A percentile compares a stretch with the other conserved stretches of the same genome.
These are phyloP conservation scores for Nicotiana attenuata DNA, from an alignment of 257 asterid genomes.

Conservation along the genomic window DNA sequence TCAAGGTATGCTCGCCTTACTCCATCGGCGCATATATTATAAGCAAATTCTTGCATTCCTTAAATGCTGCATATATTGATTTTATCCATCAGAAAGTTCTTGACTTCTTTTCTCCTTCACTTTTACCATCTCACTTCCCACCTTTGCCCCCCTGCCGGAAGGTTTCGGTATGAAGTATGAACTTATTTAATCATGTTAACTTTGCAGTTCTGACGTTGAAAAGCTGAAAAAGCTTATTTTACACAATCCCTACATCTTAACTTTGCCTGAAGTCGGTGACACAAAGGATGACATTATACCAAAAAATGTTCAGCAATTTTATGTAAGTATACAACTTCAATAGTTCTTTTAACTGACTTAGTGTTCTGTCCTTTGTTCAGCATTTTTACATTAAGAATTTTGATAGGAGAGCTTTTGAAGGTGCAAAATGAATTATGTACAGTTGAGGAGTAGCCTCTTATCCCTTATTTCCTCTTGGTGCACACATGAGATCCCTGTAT, in stretches of 20 bases:
- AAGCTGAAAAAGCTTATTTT: constrained; percentile 87
- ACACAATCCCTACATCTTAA: constrained; percentile 82
- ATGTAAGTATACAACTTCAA: constrained; percentile 46
- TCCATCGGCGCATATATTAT: not conserved
- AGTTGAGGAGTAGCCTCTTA: not conserved
- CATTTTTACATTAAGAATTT: not conserved
- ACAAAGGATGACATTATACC: constrained; percentile 84
- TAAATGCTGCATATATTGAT: not conserved
- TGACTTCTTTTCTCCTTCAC: not conserved
- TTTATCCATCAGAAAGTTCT: not conserved
- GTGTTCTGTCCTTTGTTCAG: not conserved
- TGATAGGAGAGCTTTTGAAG: not conserved
- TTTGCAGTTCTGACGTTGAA: constrained; percentile 82
- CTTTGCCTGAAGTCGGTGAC: constrained; percentile 80
- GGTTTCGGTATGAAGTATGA: not conserved
- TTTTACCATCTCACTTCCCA: not conserved
- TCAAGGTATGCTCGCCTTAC: constrained; percentile 53
- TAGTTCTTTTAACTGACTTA: not conserved
- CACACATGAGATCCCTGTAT: not conserved
- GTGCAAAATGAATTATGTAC: not conserved
- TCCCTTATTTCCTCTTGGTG: not conserved
- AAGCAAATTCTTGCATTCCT: constrained; percentile 7
- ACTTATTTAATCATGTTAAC: constrained; percentile 13
- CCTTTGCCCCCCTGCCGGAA: not conserved
- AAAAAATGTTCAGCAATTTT: constrained; percentile 80